Base-by-base conservation (phyloP, 768 basidiomycete genomes). In the Ramaria rubella region DNA sequence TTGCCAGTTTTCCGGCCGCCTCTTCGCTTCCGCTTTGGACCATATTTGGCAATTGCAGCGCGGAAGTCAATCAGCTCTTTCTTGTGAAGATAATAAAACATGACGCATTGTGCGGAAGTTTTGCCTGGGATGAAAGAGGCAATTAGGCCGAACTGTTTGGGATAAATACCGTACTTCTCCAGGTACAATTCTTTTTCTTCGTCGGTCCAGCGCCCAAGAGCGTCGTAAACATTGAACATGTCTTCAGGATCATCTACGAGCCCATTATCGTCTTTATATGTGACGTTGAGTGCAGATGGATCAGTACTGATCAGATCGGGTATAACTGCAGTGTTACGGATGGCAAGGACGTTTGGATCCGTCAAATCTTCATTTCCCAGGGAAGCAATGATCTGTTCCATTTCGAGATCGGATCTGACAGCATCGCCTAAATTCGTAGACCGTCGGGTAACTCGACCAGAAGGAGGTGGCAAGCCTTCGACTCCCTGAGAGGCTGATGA, bases 111-210 rank as follows among this genome's bases (percentile, higher is more conserved):
- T 0, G 85, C 76, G 1, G 90, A 75, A 1, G 90, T 86, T 77
- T 96, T 97, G 75, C 90, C 78, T 4, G 87, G 82, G 12, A 98
- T 71, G 61, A 75, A 80, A 23, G 82, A 79, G 0, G 94, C 85
- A 58, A 98, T 94, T 65, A 86, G 77, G n/a, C 93, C 94, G 64
- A 98, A 98, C 67, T 97, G 94, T 67, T 98, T 98, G 5, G 94
- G 94, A 65, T 83, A 78, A 8, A 81, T 80, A 6, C 90, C 87
- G 66, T 86, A 98, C 66, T 86, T 83, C 67, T 87, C 83, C 55
- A 87, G 68, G 68, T 92, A 94, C 8, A 80, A 78, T 57, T 78
- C 73, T 64, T 87, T 86, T 71, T 98, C 94, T 48, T 85, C 81
- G 17, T 86, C 80, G 0, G 90, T 91, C 94, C 94, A 98, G 62